A percentile compares a stretch with the other conserved stretches of the same genome.
Conservation (phyloP, 495 filamentous ascomycete genomes). For the Aspergillus ostianus region DNA sequence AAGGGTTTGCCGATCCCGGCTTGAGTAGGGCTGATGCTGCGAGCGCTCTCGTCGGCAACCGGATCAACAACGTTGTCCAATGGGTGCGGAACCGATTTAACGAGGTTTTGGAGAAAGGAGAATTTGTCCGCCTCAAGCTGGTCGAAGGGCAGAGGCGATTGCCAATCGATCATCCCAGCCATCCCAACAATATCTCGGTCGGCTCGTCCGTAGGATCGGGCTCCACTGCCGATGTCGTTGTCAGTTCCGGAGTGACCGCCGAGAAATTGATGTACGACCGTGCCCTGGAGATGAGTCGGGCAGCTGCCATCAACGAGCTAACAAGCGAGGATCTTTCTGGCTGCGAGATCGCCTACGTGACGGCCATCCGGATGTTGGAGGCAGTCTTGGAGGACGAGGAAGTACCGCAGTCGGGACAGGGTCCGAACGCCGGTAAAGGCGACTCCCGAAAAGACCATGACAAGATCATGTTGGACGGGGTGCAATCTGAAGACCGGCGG, state of each 20-base stretch:
- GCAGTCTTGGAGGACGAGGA: constrained; percentile 88
- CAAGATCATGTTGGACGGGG: constrained; percentile 49
- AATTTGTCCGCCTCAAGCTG: constrained; percentile 83
- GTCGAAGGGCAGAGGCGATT: constrained; percentile 82
- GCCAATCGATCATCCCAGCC: constrained; percentile 79
- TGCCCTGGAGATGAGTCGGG: constrained; percentile 91
- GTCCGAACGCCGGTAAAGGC: constrained; percentile 31
- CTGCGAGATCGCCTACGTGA: constrained; percentile 90
- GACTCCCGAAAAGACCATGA: constrained; percentile 31
- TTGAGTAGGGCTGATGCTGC: constrained; percentile 42
- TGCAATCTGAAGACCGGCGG: constrained; percentile 71
- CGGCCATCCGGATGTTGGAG: constrained; percentile 89
- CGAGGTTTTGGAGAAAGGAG: constrained; percentile 92
- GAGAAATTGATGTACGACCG: constrained; percentile 99
- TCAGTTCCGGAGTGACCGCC: constrained; percentile 76
- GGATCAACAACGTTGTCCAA: constrained; percentile 90
- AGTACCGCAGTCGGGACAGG: constrained; percentile 24
- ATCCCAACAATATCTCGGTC: constrained; percentile 72
- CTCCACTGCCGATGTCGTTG: constrained; percentile 63
- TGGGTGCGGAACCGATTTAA: constrained; percentile 95
- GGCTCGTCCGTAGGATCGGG: constrained; percentile 46
- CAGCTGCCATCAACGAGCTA: constrained; percentile 92
- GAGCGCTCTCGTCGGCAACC: constrained; percentile 56
- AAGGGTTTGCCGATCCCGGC: constrained; percentile 50
- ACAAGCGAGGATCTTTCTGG: constrained; percentile 84